Percentiles rank a stretch among this genome's conserved stretches.
Evolutionary conservation across 2,329 filamentous ascomycete species (phyloP).

Genomic region (Aspergillus calidoustus): DNA sequence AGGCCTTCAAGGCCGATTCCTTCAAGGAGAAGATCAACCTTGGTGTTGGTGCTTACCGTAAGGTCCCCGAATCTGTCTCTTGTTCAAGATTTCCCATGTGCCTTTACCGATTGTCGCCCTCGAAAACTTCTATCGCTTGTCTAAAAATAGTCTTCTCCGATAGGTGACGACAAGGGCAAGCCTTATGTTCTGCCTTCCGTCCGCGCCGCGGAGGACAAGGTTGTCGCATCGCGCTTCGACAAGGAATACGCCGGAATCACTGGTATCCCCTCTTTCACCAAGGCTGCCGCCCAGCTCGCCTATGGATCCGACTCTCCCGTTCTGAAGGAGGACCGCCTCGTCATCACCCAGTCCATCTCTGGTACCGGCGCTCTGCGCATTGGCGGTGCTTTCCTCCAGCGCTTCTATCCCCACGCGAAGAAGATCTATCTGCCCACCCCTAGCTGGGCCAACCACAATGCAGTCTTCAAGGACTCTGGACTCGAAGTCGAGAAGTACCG

Average conservation of each 20-base stretch:
- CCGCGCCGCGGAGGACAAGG: constrained; percentile 82
- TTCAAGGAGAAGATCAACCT: constrained; percentile 98
- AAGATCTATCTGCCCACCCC: constrained; percentile 95
- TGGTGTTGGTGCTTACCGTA: constrained; percentile 94
- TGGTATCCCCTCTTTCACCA: constrained; percentile 91
- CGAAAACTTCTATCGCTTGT: neutral
- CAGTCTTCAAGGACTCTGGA: constrained; percentile 92
- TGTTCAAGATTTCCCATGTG: neutral
- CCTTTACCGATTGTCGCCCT: neutral
- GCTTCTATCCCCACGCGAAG: constrained; percentile 90
- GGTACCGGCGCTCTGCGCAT: constrained; percentile 95
- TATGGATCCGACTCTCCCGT: constrained; percentile 81
- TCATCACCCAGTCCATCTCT: constrained; percentile 97
- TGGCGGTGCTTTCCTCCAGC: constrained; percentile 87
- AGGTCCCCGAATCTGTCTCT: constrained; percentile 22
- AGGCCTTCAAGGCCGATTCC: constrained; percentile 97
- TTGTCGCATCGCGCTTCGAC: constrained; percentile 77
- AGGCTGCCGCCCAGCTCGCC: constrained; percentile 85
- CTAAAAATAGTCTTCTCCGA: neutral
- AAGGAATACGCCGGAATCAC: constrained; percentile 99
- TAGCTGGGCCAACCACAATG: constrained; percentile 97
- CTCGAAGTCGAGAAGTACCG: constrained; percentile 92
- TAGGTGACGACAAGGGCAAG: constrained; percentile 88
- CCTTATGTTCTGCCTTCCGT: constrained; percentile 97
- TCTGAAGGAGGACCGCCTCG: constrained; percentile 75